Percentiles rank a stretch among this genome's conserved stretches.
Conservation (phyloP, 129 eudicot genomes). For the Arctium lappa region DNA sequence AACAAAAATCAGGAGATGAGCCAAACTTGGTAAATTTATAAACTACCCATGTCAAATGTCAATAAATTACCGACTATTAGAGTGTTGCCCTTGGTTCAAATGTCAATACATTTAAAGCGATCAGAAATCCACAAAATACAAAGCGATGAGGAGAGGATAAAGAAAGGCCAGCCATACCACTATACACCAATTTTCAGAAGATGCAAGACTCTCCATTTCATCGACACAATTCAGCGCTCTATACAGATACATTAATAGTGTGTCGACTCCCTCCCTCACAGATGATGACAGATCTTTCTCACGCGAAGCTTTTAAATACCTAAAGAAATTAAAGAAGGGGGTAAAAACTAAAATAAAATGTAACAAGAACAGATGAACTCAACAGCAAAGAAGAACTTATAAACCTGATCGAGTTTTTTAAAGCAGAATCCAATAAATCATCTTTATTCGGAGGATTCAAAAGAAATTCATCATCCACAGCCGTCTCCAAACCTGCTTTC, state of each 20-base stretch:
- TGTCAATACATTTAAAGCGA: not conserved
- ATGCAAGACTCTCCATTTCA: conserved; percentile 95
- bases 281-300: conserved; percentile 58
- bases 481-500: conserved; percentile 92
- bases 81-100: not conserved
- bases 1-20: no score
- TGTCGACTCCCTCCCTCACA: conserved; percentile 94
- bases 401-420: conserved; percentile 82
- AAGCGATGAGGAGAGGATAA: not conserved
- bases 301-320: conserved; percentile 72
- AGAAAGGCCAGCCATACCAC: conserved; percentile 59
- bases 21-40: no score
- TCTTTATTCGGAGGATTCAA: conserved; percentile 73
- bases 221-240: conserved; percentile 75
- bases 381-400: not conserved
- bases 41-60: no score
- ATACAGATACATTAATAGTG: conserved; percentile 90
- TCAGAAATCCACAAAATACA: not conserved
- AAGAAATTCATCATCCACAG: conserved; percentile 72
- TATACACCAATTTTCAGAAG: conserved; percentile 87
- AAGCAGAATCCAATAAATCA: conserved; percentile 74
- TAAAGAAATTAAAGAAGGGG: conserved; percentile 15
- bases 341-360: not conserved
- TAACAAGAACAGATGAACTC: not conserved
- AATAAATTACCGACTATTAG: no score